Evolutionary conservation across 2,329 filamentous ascomycete species (phyloP), one percentile per base, ranked within the genome.

Genomic region (Xylaria sp.): DNA sequence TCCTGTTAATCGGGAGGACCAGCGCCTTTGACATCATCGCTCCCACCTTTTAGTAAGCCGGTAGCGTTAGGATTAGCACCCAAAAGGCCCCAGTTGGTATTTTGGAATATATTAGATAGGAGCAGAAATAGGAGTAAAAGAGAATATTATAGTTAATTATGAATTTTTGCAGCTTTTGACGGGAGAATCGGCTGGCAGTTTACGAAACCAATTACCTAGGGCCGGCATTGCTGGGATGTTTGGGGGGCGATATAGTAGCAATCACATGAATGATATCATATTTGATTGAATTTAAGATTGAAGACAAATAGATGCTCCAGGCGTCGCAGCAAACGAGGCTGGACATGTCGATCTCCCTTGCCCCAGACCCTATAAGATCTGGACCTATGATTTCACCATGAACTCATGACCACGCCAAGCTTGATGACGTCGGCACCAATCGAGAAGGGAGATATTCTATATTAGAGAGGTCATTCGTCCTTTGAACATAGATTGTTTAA

Each of bases 341-440:
- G 44, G 61, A n/a, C 49, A 33, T 44, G 62, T 66, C 69, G 67
- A 61, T 49, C 31, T 25, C 25, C 39, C 33, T 44, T 13, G 17
- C 22, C 29, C 31, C n/a, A 50, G 38, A 49, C 22, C 25, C 29
- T 31, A 17, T 31, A 47, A 69, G 69, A 56, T 66, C 61, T 57
- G 69, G 64, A 25, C 54, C 38, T 42, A 72, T 75, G 73, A 76
- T 74, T 72, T 74, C 73, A 76, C 72, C 55, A 72, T 73, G 69
- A 53, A 50, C 36, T 73, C 65, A 70, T 62, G 13, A 69, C 68
- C 51, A 36, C 60, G 60, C 69, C 62, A 38, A 45, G n/a, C 10
- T 2, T 5, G 25, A 71, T 74, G 71, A 73, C 67, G 67, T 72
- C 68, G 65, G 47, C 20, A 6, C 15, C 17, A 36, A 17, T 47